A percentile compares a stretch with the other conserved stretches of the same genome.
phyloP scores from a whole-genome alignment of 805 yeast species.

The Nakazawaea holstii region DNA sequence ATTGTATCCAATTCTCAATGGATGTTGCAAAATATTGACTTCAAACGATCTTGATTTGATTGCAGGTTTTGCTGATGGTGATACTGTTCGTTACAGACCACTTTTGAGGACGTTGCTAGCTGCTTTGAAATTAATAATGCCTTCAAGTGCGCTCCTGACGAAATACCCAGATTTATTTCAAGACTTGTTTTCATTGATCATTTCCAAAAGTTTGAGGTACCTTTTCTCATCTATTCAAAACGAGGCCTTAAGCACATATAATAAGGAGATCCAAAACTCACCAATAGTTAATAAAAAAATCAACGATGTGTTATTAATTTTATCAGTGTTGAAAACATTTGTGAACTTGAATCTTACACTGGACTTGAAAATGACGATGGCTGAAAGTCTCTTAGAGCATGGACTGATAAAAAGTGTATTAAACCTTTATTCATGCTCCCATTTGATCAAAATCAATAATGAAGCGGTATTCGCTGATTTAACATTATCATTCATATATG shows the following conservation, averaged over 20 bases:
- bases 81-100: slow-evolving; percentile 46
- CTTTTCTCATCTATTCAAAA: slow-evolving; percentile 55
- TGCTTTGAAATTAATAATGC: slow-evolving; percentile 37
- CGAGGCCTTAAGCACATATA: slow-evolving; percentile 39
- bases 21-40: slow-evolving; percentile 38
- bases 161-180: slow-evolving; percentile 46
- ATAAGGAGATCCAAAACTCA: slow-evolving; percentile 27
- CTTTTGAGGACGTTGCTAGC: slow-evolving; percentile 54
- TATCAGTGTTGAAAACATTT: slow-evolving; percentile 59
- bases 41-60: slow-evolving; percentile 46
- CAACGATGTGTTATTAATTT: slow-evolving; percentile 59
- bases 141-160: slow-evolving; percentile 33
- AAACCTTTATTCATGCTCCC: slow-evolving; percentile 64
- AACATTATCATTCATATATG: slow-evolving; percentile 61
- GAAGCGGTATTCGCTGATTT: slow-evolving; percentile 72
- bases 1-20: slow-evolving; percentile 36
- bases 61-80: slow-evolving; percentile 32
- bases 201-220: slow-evolving; percentile 60
- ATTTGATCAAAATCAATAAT: slow-evolving; percentile 49
- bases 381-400: slow-evolving; percentile 45
- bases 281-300: slow-evolving; percentile 40
- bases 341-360: slow-evolving; percentile 42
- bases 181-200: slow-evolving; percentile 55
- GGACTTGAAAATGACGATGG: slow-evolving; percentile 42
- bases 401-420: slow-evolving; percentile 60